Base-by-base conservation (phyloP, 345 rosid species). In the Lumnitzera racemosa region DNA sequence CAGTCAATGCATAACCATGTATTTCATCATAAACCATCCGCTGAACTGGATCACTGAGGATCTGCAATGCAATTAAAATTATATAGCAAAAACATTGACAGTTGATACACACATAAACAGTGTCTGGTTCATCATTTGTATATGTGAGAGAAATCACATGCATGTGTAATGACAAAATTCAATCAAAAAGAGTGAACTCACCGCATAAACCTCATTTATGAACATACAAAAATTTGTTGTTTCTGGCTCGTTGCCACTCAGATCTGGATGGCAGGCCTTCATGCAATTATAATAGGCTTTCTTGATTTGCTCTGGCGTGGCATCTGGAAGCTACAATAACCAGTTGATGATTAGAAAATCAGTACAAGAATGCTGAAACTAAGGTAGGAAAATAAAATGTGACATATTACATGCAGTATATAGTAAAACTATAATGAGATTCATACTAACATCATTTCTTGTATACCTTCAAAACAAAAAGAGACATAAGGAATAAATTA, bases 11-110 rank as follows among this genome's bases (percentile, higher is more conserved):
- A 70, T 87, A 89, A 12, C 99, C 99, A 63, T 94, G 97, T 60
- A 94, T 94, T 72, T 94, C 99, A 75, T 94, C 99, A 56, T 94
- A 94, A 51, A 89, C 82, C 91, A 89, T 89, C 31, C 97, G 89
- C 69, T 94, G 97, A 55, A 87, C 77, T 9, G 99, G 96, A 58
- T 94, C 97, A 76, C 99, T 89, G 7, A 94, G 96, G 77, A 94
- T 84, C 96, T 92, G 78, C 76, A 75, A 53, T 49, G 68, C 67
- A 75, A 70, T 20, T 6, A 13, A 60, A 23, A 6, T 48, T 53
- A 12, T 48, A 52, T 52, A 51, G 57, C 24, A 53, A 56, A 62
- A 24, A 36, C 47, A 56, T 24, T 49, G 57, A 58, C 50, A 59
- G 43, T 36, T 36, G 9, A 36, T 9, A 36, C 7, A 7, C 43